These are phyloP conservation scores for Leucosporidium yakuticum DNA, from an alignment of 768 basidiomycete species.

Conservation along the genomic window DNA sequence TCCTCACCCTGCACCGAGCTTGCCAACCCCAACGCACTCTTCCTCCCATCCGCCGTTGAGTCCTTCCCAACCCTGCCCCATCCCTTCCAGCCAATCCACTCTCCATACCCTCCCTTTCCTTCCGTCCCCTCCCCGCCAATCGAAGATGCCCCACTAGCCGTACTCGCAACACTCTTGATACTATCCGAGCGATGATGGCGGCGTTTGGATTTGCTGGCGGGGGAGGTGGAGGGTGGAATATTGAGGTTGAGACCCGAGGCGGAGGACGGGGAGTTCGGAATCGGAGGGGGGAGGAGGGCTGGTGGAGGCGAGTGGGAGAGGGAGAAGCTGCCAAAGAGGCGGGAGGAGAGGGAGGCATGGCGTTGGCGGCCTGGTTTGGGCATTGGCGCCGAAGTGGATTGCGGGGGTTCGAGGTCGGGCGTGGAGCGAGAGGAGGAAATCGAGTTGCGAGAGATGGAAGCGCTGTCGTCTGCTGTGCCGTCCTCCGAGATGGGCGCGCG, in stretches of 20 bases:
- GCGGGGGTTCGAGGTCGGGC: neutral
- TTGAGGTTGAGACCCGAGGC: neutral
- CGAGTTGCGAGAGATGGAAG: neutral
- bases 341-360: constrained; percentile 29
- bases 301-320: neutral
- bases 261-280: neutral
- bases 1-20: neutral
- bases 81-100: constrained; percentile 1
- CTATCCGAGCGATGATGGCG: neutral
- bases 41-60: neutral
- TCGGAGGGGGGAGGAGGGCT: neutral
- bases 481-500: too few relatives aligned
- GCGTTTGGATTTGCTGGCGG: neutral
- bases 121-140: neutral
- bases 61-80: neutral
- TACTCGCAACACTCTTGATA: neutral
- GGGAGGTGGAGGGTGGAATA: neutral
- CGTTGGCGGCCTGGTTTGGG: constrained; percentile 13
- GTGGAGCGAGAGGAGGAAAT: neutral
- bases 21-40: neutral
- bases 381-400: neutral
- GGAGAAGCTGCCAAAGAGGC: constrained; percentile 22
- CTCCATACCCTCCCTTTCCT: neutral
- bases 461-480: neutral
- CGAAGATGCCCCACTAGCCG: neutral